Conservation (phyloP, 1,139 yeast species). For the Diutina sp. region DNA sequence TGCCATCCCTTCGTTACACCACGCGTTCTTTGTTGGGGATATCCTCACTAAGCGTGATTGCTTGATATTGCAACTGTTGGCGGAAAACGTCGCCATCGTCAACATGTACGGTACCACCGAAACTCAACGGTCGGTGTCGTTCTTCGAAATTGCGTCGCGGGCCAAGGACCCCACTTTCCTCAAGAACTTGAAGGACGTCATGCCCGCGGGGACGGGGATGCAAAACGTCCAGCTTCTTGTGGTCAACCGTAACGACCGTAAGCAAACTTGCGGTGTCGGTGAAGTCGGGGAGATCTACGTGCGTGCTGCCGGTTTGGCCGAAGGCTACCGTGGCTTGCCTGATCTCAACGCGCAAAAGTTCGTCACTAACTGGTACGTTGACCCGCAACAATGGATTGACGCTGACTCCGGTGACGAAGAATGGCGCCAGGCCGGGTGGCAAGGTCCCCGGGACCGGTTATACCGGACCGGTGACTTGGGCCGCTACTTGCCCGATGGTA, state of each 20-base stretch:
- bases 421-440: constrained; percentile 69
- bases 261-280: constrained; percentile 94
- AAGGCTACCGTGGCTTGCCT: constrained; percentile 87
- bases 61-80: constrained; percentile 79
- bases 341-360: constrained; percentile 82
- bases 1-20: constrained; percentile 75
- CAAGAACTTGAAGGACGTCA: constrained; percentile 79
- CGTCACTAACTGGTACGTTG: constrained; percentile 80
- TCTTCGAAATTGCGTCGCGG: constrained; percentile 74
- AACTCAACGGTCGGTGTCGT: constrained; percentile 95
- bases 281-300: constrained; percentile 98
- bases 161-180: constrained; percentile 59
- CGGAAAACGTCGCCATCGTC: constrained; percentile 79
- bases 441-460: constrained; percentile 88
- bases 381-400: constrained; percentile 43
- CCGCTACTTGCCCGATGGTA: constrained; percentile 90
- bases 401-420: constrained; percentile 28
- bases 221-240: constrained; percentile 84
- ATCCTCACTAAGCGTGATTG: constrained; percentile 95
- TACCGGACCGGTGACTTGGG: constrained; percentile 98
- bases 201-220: constrained; percentile 99
- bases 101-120: constrained; percentile 99
- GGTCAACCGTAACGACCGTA: constrained; percentile 78
- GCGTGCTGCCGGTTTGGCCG: constrained; percentile 96
- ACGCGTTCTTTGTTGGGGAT: constrained; percentile 98